Base-by-base conservation (phyloP, 352 stramenopile species). In the Globisporangium viniferum region DNA sequence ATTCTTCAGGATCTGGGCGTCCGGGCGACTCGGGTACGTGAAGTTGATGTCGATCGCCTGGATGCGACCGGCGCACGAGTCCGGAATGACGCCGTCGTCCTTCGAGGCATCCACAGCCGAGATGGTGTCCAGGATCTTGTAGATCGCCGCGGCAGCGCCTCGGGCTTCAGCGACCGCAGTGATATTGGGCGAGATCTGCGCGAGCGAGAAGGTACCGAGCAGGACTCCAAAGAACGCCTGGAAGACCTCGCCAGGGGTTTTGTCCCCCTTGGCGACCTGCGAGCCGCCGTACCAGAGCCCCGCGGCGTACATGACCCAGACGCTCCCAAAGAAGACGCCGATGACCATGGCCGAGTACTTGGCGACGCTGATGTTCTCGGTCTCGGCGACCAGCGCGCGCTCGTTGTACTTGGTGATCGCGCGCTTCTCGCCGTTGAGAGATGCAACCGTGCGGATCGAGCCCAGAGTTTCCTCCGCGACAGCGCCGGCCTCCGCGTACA, bases 221-320 rank as follows among this genome's bases (percentile, higher is more conserved):
- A 91, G 6, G 5, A 89, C 79, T 9, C 66, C 83, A 27, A 88
- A 85, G 59, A 91, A 88, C 0, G 76, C 78, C n/a, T 73, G 65
- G 56, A 90, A 90, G n/a, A 88, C 79, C 2, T 58, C 49, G 2
- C 59, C 63, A 0, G 78, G 80, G 0, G 78, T 67, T 15, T 73
- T 56, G 48, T 83, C 67, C 27, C 36, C 60, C 9, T 75, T 33
- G 31, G 33, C 33, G 33, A 36, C 33, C 33, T 36, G 2, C 2
- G 33, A 36, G 5, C 33, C 33, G 33, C 33, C 33, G 33, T 36
- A 36, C 33, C 33, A 36, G 2, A 36, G 33, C 2, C 33, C 33
- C 0, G 33, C 33, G 7, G 33, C 33, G 33, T 36, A 36, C 33
- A 36, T 36, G 33, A 36, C 33, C 33, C 33, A 36, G 33, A 36